Base-by-base conservation (phyloP, 257 asterid genomes). In the Galeopsis tetrahit region DNA sequence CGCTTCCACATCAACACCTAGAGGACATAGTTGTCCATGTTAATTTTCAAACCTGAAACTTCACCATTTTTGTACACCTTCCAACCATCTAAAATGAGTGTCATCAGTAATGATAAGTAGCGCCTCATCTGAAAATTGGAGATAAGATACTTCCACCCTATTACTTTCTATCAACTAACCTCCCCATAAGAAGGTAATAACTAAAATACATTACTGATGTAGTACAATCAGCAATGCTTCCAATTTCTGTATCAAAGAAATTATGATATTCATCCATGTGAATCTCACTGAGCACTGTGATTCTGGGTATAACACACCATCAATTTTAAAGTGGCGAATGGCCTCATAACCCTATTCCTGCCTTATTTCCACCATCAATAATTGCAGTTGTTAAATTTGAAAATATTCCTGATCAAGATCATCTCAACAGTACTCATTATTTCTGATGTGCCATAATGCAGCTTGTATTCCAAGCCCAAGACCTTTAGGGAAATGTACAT, bases 381-480 rank as follows among this genome's bases (percentile, higher is more conserved):
- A 68, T 68, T 53, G 51, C 7, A 31, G 17, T 67, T 33, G 28
- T 33, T 69, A 63, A 51, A 53, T 69, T 55, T 17, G 65, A 57
- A 69, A 35, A 65, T 21, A 44, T 42, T 61, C 52, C 69, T 35
- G 66, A 60, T 34, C 69, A 61, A 60, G 59, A 15, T 71, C 61
- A 66, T 60, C 49, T 33, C 8, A 33, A 9, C 10, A 15, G 8
- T 61, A 42, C 10, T 34, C 43, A 21, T 15, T 6, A 60, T 71
- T 33, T 46, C 52, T 5, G 35, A 60, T 56, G 65, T 55, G 31
- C 31, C 14, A 10, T 34, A 44, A 40, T 42, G 59, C 75, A 59
- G 38, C 61, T 60, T 60, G 46, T 58, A 14, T 32, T 36, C 48
- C 61, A 49, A 13, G 44, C 63, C 61, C 36, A 15, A 9, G 72